Base-by-base conservation (phyloP, 129 eudicot species). In the Ambrosia artemisiifolia region DNA sequence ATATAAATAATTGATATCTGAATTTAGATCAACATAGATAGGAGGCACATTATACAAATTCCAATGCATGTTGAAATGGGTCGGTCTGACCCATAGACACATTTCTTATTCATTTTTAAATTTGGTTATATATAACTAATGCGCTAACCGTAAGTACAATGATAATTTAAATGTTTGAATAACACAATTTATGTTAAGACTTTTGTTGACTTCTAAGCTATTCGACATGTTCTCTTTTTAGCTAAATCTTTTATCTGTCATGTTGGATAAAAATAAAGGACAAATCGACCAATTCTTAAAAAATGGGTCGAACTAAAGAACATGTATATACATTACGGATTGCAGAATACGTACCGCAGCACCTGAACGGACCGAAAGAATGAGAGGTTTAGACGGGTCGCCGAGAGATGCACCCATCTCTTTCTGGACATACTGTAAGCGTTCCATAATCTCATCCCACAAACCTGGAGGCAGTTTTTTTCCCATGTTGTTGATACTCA, bases 391-490 rank as follows among this genome's bases (percentile, higher is more conserved):
- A n/a, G n/a, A n/a, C n/a, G 88, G 85, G 78, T 90, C 96, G 10
- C 96, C 97, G n/a, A 95, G 90, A n/a, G 75, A 78, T 35, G 96
- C 90, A 18, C 95, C 95, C 89, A 90, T 94, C 20, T 90, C 95
- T 7, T 79, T 57, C 83, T 90, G 88, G 18, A 90, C 91, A 17
- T 73, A 78, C 30, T 77, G 82, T 74, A 90, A 75, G 10, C 88
- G 94, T 74, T 84, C 91, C 67, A 88, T 59, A 46, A 90, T 88
- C 69, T 95, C 99, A 34, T 90, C 96, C 96, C 97, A 95, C 60
- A 95, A 71, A 7, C 89, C 91, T 33, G 80, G 69, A 40, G 96
- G 91, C 5, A 90, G 85, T 28, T 50, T 84, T 65, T 90, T 95
- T 33, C 92, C 94, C 96, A 51, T 62, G 76, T 68, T 85, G 82